These are phyloP conservation scores for Gymnopilus dilepis DNA, from an alignment of 768 basidiomycete genomes.

Conservation along the genomic window DNA sequence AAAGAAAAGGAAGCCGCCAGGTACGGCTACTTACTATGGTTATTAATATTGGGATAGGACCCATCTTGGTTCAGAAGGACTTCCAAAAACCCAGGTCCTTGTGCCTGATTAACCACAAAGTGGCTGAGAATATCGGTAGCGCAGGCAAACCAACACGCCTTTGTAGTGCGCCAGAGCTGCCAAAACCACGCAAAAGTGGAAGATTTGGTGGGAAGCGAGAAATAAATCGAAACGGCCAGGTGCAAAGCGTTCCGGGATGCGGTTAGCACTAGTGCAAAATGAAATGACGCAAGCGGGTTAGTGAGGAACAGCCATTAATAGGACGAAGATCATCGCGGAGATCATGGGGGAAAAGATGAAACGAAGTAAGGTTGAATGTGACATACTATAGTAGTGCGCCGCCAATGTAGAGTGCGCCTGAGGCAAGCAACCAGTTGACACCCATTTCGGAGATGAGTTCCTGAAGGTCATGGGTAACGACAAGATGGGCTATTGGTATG, in stretches of 20 bases:
- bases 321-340: conserved; percentile 24
- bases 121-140: conserved; percentile 58
- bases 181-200: conserved; percentile 79
- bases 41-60: conserved; percentile 11
- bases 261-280: conserved; percentile 67
- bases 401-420: conserved; percentile 75
- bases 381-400: conserved; percentile 87
- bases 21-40: conserved; percentile 18
- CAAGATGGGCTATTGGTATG: conserved; percentile 70
- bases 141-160: conserved; percentile 58
- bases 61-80: neutral
- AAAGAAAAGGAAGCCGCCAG: conserved; percentile 3
- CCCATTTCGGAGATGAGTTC: conserved; percentile 68
- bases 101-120: conserved; percentile 29
- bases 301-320: conserved; percentile 20
- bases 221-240: conserved; percentile 84
- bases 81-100: neutral
- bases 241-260: conserved; percentile 75
- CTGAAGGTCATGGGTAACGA: conserved; percentile 60
- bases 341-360: conserved; percentile 28
- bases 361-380: conserved; percentile 22
- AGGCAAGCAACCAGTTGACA: conserved; percentile 68
- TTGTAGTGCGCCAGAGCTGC: conserved; percentile 74
- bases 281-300: conserved; percentile 18
- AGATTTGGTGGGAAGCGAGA: conserved; percentile 87